A percentile compares a stretch with the other conserved stretches of the same genome.
Evolutionary conservation across 345 rosid genomes (phyloP).

Genomic region (Eucalyptus curtisii): DNA sequence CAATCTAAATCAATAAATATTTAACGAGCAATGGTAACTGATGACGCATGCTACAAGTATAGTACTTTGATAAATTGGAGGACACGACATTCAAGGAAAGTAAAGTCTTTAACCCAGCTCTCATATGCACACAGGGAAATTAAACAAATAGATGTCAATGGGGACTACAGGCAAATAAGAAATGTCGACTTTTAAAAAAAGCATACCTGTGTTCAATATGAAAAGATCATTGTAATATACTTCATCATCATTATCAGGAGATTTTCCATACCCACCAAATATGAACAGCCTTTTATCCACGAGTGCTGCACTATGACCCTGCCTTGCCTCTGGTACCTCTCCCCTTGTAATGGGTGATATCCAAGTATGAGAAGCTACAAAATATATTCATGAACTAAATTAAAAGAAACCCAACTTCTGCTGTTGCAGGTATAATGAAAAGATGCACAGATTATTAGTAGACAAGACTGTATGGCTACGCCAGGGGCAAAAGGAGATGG

Average conservation of each 20-base stretch:
- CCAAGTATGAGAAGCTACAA: conserved; percentile 82
- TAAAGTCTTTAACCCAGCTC: background rate
- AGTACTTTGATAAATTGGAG: background rate
- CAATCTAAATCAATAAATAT: background rate
- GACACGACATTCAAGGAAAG: background rate
- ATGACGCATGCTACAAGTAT: background rate
- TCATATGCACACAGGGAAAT: background rate
- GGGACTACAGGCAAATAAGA: background rate
- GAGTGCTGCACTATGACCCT: conserved; percentile 85
- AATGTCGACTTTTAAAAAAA: background rate
- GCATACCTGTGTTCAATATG: conserved; percentile 64
- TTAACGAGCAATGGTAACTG: background rate
- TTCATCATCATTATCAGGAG: conserved; percentile 39
- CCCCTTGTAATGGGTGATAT: conserved; percentile 76
- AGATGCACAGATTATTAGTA: too few relatives aligned
- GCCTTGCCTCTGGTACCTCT: conserved; percentile 87
- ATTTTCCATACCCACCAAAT: conserved; percentile 93
- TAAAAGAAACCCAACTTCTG: background rate
- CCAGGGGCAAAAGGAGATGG: background rate
- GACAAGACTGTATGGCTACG: background rate
- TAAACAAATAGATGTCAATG: background rate
- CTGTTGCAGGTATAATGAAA: background rate
- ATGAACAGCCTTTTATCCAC: conserved; percentile 79
- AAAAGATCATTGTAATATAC: conserved; percentile 80
- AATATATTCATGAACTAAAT: background rate